phyloP scores from a whole-genome alignment of 2,329 filamentous ascomycete genomes.

The Coniochaeta pulveracea region DNA sequence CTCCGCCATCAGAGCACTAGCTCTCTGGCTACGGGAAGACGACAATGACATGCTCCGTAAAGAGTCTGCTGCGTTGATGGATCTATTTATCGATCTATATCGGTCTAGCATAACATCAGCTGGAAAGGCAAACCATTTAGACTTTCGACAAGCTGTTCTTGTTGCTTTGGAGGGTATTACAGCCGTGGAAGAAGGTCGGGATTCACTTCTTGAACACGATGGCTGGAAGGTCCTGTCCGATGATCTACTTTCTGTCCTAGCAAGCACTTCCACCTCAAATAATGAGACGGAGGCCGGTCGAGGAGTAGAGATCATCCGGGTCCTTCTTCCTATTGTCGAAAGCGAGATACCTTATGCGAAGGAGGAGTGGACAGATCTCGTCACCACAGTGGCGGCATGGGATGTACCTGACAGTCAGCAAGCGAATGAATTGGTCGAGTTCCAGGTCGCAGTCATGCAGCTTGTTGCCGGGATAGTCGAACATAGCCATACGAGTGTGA shows the following conservation, averaged over 20 bases:
- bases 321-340: conserved; percentile 42
- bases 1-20: conserved; percentile 43
- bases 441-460: conserved; percentile 42
- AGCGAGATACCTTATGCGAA: conserved; percentile 27
- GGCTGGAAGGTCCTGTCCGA: conserved; percentile 42
- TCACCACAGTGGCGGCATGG: conserved; percentile 40
- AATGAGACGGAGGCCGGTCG: conserved; percentile 26
- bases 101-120: conserved; percentile 17
- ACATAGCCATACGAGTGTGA: conserved; percentile 32
- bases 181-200: conserved; percentile 33
- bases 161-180: conserved; percentile 48
- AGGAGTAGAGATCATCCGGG: conserved; percentile 43
- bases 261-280: conserved; percentile 14
- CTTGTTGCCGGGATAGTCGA: conserved; percentile 41
- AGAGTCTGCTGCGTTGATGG: conserved; percentile 46
- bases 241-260: conserved; percentile 36
- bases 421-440: conserved; percentile 27
- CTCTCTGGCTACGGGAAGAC: conserved; percentile 60
- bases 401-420: conserved; percentile 20
- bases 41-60: conserved; percentile 46
- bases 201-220: conserved; percentile 34
- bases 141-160: conserved; percentile 46
- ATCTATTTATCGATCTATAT: conserved; percentile 56
- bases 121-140: conserved; percentile 20
- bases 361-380: conserved; percentile 46